A percentile compares a stretch with the other conserved stretches of the same genome.
These are phyloP conservation scores for Cryphonectria radicalis DNA, from an alignment of 2,329 filamentous ascomycete species.

Conservation along the genomic window DNA sequence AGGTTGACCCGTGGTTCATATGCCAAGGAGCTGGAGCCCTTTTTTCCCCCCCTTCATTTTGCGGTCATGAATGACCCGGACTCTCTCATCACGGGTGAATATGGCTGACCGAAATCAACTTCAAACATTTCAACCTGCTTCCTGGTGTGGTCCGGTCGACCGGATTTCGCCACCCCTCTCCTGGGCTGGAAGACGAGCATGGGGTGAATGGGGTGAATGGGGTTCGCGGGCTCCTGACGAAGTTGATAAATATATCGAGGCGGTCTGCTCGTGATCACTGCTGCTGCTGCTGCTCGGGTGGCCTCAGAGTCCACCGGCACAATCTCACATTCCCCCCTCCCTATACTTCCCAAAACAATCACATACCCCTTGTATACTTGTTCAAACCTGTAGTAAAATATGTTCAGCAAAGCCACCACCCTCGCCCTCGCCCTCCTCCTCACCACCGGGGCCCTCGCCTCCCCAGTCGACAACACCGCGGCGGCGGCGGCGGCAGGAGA, in stretches of 20 bases:
- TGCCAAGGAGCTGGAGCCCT: neutral
- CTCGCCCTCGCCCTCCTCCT: constrained; percentile 18
- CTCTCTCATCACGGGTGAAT: constrained; percentile 10
- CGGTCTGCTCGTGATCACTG: neutral
- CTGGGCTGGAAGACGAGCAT: neutral
- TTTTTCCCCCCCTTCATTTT: too few relatives aligned
- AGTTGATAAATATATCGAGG: neutral
- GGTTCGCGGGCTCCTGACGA: neutral
- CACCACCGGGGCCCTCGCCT: constrained; percentile 26
- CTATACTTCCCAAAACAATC: neutral
- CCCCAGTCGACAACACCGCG: constrained; percentile 24
- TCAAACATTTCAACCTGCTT: constrained; percentile 2
- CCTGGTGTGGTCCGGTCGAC: neutral
- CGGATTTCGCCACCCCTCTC: neutral
- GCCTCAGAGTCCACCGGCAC: neutral
- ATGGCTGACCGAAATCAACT: neutral
- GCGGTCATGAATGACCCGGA: neutral
- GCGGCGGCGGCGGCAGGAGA: constrained; percentile 31
- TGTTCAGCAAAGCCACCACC: constrained; percentile 11
- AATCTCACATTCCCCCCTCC: neutral
- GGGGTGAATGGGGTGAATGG: neutral
- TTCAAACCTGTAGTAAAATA: neutral
- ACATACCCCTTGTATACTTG: neutral
- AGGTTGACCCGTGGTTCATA: neutral
- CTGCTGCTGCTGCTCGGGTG: neutral